phyloP scores from a whole-genome alignment of 2,329 filamentous ascomycete genomes.

The Botrytis aclada region DNA sequence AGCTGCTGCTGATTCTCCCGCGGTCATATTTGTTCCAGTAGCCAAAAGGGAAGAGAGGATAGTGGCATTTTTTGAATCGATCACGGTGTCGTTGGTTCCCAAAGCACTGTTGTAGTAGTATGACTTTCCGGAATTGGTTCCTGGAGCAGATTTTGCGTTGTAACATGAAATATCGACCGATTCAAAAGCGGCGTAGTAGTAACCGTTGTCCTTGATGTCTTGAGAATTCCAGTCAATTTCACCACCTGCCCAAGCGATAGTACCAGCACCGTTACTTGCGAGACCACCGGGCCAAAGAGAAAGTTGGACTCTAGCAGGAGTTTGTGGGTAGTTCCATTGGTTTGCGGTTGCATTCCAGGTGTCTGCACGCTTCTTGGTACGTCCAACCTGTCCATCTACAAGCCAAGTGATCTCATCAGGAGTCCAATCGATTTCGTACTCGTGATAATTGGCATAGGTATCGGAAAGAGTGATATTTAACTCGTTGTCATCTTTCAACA shows the following conservation, averaged over 20 bases:
- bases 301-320: slow-evolving; percentile 83
- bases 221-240: slow-evolving; percentile 79
- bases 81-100: slow-evolving; percentile 73
- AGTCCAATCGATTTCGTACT: slow-evolving; percentile 91
- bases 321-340: slow-evolving; percentile 86
- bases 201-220: slow-evolving; percentile 79
- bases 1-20: slow-evolving; percentile 44
- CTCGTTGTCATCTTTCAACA: slow-evolving; percentile 65
- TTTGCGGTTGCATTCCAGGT: slow-evolving; percentile 85
- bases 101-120: slow-evolving; percentile 70
- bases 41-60: slow-evolving; percentile 75
- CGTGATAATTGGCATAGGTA: slow-evolving; percentile 77
- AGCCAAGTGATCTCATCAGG: slow-evolving; percentile 83
- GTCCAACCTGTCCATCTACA: slow-evolving; percentile 75
- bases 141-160: slow-evolving; percentile 58
- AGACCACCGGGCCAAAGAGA: slow-evolving; percentile 95
- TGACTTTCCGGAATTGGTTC: slow-evolving; percentile 63
- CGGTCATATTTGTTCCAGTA: slow-evolving; percentile 72
- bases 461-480: slow-evolving; percentile 66
- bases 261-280: slow-evolving; percentile 74
- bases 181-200: slow-evolving; percentile 80
- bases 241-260: slow-evolving; percentile 88
- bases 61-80: slow-evolving; percentile 71
- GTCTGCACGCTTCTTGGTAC: slow-evolving; percentile 69
- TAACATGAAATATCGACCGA: slow-evolving; percentile 86